Evolutionary conservation across 1,139 yeast genomes (phyloP), one percentile per base, ranked within the genome.

Genomic region (Suhomyces chickasaworum): DNA sequence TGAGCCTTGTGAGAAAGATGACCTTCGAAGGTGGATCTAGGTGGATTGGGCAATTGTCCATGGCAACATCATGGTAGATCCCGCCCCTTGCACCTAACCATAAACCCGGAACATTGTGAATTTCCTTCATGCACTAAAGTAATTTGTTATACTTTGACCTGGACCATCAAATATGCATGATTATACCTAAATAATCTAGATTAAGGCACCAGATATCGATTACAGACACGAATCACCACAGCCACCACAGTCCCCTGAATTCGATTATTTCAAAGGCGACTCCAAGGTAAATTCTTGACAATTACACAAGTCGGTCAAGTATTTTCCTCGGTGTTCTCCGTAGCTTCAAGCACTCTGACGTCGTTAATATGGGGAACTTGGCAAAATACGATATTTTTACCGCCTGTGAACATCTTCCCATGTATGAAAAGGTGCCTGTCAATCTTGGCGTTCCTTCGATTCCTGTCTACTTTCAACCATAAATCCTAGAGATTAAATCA

Each of bases 1-100:
- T 20, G 37, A 33, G 37, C 37, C 25, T 33, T 33, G 37, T 20
- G 29, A 25, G 37, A 33, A 20, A 22, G 16, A 20, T 20, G 37
- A 20, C 35, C 35, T 32, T 32, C 35, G 16, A 17, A 18, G 8
- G 25, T 10, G 25, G 17, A 33, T 17, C 23, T 22, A 9, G 10
- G 23, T 20, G 12, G 37, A 33, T 20, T 20, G 37, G 37, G 25
- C 37, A 12, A 33, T 18, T 4, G 5, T 13, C 29, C 13, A 25
- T 12, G 29, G 29, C n/a, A 10, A 12, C 13, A 3, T 10, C 4
- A 10, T 13, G 5, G 29, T 10, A 8, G 29, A 25, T 9, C 13
- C 29, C 4, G 29, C 13, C 29, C n/a, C 29, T 25, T 25, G 29
- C 12, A 6, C 7, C 22, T 7, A 20, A 7, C 4, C 4, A 20